These are phyloP conservation scores for Lindgomyces ingoldianus DNA, from an alignment of 495 filamentous ascomycete species.

Conservation along the genomic window DNA sequence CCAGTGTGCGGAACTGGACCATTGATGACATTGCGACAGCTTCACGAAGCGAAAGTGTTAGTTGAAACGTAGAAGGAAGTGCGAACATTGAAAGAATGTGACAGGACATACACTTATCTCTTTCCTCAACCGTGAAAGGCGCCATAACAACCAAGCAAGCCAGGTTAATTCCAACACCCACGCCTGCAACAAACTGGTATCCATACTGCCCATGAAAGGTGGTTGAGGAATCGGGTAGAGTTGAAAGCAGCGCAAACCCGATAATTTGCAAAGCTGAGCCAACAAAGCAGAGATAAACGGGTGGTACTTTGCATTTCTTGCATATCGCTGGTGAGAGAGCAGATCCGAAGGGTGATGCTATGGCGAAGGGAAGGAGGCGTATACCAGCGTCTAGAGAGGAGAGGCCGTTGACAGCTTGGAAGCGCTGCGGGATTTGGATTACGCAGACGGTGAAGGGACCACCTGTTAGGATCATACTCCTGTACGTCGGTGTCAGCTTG, in stretches of 20 bases:
- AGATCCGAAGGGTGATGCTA: not conserved
- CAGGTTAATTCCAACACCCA: constrained; percentile 11
- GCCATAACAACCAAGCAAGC: too few relatives aligned
- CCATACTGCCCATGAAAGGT: not conserved
- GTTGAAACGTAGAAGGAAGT: too few relatives aligned
- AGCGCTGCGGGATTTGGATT: constrained; percentile 9
- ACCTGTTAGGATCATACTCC: not conserved
- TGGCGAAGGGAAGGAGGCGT: constrained; percentile 7
- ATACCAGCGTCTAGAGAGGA: constrained; percentile 1
- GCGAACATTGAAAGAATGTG: too few relatives aligned
- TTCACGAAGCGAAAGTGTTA: too few relatives aligned
- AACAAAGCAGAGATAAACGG: not conserved
- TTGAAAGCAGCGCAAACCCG: not conserved
- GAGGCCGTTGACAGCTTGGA: not conserved
- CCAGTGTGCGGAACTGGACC: too few relatives aligned
- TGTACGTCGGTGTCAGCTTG: not conserved
- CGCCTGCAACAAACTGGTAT: not conserved
- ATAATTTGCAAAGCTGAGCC: not conserved
- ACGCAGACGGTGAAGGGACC: not conserved
- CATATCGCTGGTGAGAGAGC: not conserved
- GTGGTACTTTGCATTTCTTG: not conserved
- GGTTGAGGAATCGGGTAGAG: not conserved
- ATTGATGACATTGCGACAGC: too few relatives aligned
- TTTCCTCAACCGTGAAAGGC: too few relatives aligned
- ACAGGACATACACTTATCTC: too few relatives aligned